phyloP scores from a whole-genome alignment of 2,329 filamentous ascomycete species.

The Fonsecaea pugnacius region DNA sequence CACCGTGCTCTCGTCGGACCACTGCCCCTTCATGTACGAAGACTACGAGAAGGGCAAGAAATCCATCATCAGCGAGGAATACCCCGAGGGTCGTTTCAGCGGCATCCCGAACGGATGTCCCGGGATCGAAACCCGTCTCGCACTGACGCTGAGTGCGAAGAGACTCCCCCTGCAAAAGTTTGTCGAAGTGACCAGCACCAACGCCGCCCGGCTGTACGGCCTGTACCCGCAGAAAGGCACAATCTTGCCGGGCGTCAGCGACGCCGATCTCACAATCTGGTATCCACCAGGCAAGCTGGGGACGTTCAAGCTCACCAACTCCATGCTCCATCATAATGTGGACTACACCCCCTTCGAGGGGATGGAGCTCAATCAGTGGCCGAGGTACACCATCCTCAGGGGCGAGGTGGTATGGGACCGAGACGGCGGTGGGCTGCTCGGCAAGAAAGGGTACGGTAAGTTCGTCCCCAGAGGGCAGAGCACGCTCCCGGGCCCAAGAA shows the following conservation, averaged over 20 bases:
- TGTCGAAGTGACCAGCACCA: slow-evolving; percentile 60
- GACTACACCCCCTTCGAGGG: slow-evolving; percentile 69
- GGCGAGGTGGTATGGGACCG: slow-evolving; percentile 59
- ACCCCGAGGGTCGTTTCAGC: slow-evolving; percentile 55
- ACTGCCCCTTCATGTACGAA: slow-evolving; percentile 57
- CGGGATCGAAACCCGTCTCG: slow-evolving; percentile 61
- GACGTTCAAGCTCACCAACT: slow-evolving; percentile 55
- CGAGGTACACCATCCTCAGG: slow-evolving; percentile 63
- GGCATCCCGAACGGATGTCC: slow-evolving; percentile 64
- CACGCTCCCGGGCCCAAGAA: slow-evolving; percentile 43
- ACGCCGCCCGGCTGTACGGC: slow-evolving; percentile 63
- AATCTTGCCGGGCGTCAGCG: slow-evolving; percentile 54
- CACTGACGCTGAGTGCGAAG: slow-evolving; percentile 50
- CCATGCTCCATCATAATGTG: slow-evolving; percentile 63
- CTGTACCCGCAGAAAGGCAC: slow-evolving; percentile 58
- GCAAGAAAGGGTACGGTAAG: slow-evolving; percentile 54
- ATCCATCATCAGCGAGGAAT: slow-evolving; percentile 51
- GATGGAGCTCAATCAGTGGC: slow-evolving; percentile 62
- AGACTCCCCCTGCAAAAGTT: slow-evolving; percentile 55
- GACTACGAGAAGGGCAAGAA: slow-evolving; percentile 56
- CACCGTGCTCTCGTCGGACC: slow-evolving; percentile 58
- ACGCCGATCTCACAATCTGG: slow-evolving; percentile 65
- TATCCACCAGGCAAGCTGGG: slow-evolving; percentile 53
- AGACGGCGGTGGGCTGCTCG: slow-evolving; percentile 59
- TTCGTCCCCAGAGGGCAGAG: slow-evolving; percentile 53